Percentiles rank a stretch among this genome's conserved stretches.
These are phyloP conservation scores for Nannochloropsis salina DNA, from an alignment of 108 stramenopile species.

Conservation along the genomic window DNA sequence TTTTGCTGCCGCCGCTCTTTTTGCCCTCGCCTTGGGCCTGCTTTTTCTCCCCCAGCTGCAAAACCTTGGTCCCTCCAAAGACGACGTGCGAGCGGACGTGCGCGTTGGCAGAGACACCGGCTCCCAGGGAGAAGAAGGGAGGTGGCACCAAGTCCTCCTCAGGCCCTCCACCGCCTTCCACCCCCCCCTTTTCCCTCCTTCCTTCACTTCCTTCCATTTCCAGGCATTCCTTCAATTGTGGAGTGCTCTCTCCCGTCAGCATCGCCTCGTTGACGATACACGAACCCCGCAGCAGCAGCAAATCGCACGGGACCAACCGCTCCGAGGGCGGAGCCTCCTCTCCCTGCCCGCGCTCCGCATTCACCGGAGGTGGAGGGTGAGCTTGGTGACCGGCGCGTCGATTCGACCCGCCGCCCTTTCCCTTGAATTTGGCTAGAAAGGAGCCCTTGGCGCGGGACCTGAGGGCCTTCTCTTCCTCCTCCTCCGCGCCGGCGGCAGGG, in stretches of 20 bases:
- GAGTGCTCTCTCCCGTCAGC: conserved; percentile 89
- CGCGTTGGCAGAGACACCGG: conserved; percentile 23
- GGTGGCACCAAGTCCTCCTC: background rate
- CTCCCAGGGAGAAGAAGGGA: background rate
- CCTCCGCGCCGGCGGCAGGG: conserved; percentile 26
- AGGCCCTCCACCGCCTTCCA: background rate
- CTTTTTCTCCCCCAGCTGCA: background rate
- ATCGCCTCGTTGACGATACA: conserved; percentile 93
- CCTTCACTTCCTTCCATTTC: background rate
- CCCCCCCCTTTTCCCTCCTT: background rate
- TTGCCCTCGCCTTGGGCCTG: background rate
- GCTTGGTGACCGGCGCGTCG: background rate
- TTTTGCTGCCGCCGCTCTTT: background rate
- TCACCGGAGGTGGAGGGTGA: background rate
- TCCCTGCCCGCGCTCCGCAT: background rate
- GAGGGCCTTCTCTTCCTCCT: conserved; percentile 24
- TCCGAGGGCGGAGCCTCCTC: conserved; percentile 42
- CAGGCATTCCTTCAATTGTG: conserved; percentile 63
- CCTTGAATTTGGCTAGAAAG: background rate
- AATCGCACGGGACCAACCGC: conserved; percentile 70
- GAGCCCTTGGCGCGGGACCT: background rate
- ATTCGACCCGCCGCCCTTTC: conserved; percentile 18
- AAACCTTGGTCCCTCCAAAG: conserved; percentile 53
- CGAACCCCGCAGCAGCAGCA: conserved; percentile 72
- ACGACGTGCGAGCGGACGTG: conserved; percentile 64